Conservation (phyloP, 768 basidiomycete species). For the Hortiboletus flavorubellus region DNA sequence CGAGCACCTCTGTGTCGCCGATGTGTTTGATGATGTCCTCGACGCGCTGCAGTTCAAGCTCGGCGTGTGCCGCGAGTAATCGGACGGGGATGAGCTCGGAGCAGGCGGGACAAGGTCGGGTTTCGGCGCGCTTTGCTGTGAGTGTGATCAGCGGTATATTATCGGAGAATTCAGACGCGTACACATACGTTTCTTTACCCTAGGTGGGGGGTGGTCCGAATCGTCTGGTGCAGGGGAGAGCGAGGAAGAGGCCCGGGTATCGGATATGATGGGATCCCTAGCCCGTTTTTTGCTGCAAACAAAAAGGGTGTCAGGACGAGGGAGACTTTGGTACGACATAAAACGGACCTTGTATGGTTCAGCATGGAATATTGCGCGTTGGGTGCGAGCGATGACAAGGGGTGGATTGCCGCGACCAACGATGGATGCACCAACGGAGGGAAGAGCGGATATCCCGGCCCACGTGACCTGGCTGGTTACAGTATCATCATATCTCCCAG, state of each 20-base stretch:
- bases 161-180: neutral
- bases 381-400: conserved; percentile 5
- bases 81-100: conserved; percentile 69
- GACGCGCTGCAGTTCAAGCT: conserved; percentile 65
- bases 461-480: conserved; percentile 9
- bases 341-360: conserved; percentile 28
- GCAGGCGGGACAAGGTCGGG: conserved; percentile 72
- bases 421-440: conserved; percentile 10
- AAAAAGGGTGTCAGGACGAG: too few relatives aligned
- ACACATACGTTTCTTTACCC: conserved; percentile 49
- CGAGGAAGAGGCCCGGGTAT: conserved; percentile 28
- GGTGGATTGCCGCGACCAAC: conserved; percentile 10
- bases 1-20: conserved; percentile 56
- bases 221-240: conserved; percentile 33
- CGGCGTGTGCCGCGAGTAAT: conserved; percentile 60
- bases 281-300: conserved; percentile 48
- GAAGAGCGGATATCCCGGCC: neutral
- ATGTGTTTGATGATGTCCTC: conserved; percentile 63
- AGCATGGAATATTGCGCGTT: neutral
- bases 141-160: neutral
- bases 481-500: too few relatives aligned
- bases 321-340: neutral
- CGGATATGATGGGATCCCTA: conserved; percentile 3
- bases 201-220: conserved; percentile 26
- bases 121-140: conserved; percentile 70